Base-by-base conservation (phyloP, 116 monocot species). In the Phalaenopsis hybrid region DNA sequence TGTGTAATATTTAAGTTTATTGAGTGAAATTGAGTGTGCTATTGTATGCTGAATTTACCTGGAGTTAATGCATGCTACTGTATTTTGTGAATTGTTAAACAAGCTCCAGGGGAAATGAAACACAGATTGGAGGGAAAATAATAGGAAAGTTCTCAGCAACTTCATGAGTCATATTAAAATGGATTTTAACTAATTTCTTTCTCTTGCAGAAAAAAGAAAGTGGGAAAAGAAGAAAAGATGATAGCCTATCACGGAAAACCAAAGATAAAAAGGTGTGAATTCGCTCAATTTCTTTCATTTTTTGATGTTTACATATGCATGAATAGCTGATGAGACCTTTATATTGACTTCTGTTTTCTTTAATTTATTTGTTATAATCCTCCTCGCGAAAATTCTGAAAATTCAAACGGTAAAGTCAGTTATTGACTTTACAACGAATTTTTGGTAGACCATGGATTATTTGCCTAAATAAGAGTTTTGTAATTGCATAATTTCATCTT, bases 201-300 rank as follows among this genome's bases (percentile, higher is more conserved):
- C 18, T 49, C 49, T 81, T 57, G 33, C 88, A 90, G 90, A 90
- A 88, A 88, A 90, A 88, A 81, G 90, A 90, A 80, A 90, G 78
- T 81, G 88, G 77, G 11, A 90, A 90, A 74, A 88, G 85, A 83
- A 90, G 88, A 85, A 90, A 90, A 84, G 90, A 90, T 57, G 90
- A 90, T 8, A 85, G 74, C 79, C 59, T 86, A 50, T 33, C 86
- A n/a, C 82, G 81, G 84, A 90, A 86, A 86, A 86, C 34, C 86
- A 90, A 90, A 84, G 90, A 90, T 79, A 90, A 90, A 82, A 90
- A 88, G 90, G 90, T 90, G 43, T 51, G 77, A 28, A 10, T 43
- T 81, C 44, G 37, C 44, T 44, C 17, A 15, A 44, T 43, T 16
- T 3, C 44, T 44, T 17, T 43, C 44, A 13, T 18, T 74, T 23